phyloP scores from a whole-genome alignment of 2,329 filamentous ascomycete genomes.

The Penicillium sp. region DNA sequence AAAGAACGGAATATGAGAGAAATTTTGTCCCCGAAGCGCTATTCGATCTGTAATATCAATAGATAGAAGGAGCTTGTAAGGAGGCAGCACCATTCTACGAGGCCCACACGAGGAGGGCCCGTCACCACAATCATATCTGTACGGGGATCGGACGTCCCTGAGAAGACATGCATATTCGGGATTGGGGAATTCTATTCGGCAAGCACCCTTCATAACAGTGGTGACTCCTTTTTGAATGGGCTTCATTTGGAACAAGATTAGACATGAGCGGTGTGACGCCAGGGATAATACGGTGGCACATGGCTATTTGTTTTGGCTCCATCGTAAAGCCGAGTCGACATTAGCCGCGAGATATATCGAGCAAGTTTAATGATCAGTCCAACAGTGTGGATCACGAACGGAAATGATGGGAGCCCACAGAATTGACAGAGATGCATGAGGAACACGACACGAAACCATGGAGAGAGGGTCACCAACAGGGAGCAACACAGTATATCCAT shows the following conservation, averaged over 20 bases:
- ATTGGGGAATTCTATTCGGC: neutral
- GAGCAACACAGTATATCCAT: neutral
- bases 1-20: neutral
- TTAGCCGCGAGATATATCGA: neutral
- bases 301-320: constrained; percentile 1
- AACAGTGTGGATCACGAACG: neutral
- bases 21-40: neutral
- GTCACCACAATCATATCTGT: neutral
- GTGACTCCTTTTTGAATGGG: neutral
- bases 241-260: neutral
- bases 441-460: neutral
- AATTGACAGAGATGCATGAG: neutral
- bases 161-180: neutral
- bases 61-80: constrained; percentile 1
- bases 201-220: neutral
- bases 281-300: constrained; percentile 10
- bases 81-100: constrained; percentile 6
- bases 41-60: neutral
- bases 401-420: neutral
- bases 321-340: neutral
- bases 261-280: constrained; percentile 6
- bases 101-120: neutral
- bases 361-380: neutral
- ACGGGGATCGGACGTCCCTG: neutral
- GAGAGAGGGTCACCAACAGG: neutral